phyloP scores from a whole-genome alignment of 352 stramenopile genomes.

The Phytopythium litorale region DNA sequence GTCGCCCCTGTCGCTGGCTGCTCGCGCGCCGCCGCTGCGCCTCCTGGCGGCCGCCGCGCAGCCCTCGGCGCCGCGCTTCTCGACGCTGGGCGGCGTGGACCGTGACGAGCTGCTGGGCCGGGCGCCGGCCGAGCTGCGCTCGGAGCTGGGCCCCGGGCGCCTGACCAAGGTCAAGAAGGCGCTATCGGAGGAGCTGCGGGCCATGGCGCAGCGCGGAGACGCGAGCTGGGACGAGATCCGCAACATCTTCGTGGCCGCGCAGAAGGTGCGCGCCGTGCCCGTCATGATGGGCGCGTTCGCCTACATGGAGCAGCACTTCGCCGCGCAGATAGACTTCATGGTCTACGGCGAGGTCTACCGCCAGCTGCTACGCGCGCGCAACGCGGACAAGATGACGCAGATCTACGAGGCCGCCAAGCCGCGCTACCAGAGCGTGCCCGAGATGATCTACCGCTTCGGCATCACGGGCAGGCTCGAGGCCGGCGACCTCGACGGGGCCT shows the following conservation, averaged over 20 bases:
- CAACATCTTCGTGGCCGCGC: slow-evolving; percentile 46
- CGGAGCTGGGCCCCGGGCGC: slow-evolving; percentile 29
- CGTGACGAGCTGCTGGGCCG: slow-evolving; percentile 39
- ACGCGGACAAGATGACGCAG: slow-evolving; percentile 32
- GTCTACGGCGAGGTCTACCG: slow-evolving; percentile 66
- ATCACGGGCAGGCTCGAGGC: slow-evolving; percentile 54
- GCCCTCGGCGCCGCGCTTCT: slow-evolving; percentile 19
- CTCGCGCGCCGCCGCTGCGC: slow-evolving; percentile 4
- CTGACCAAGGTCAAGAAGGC: slow-evolving; percentile 32
- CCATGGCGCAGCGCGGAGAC: slow-evolving; percentile 28
- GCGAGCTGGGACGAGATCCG: slow-evolving; percentile 42
- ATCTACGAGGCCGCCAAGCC: slow-evolving; percentile 46
- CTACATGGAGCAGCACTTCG: slow-evolving; percentile 40
- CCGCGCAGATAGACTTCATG: slow-evolving; percentile 47
- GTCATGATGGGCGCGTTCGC: slow-evolving; percentile 52
- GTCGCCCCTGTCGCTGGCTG: slow-evolving; percentile 11
- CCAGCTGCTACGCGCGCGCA: slow-evolving; percentile 31
- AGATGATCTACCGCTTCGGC: slow-evolving; percentile 72
- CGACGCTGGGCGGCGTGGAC: slow-evolving; percentile 39
- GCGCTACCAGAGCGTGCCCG: slow-evolving; percentile 41
- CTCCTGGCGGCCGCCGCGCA: not conserved
- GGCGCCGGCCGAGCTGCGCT: slow-evolving; percentile 29
- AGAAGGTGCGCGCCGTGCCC: slow-evolving; percentile 38
- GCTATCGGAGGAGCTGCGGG: slow-evolving; percentile 32
- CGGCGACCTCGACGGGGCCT: slow-evolving; percentile 39